Evolutionary conservation across 345 rosid genomes (phyloP).

Genomic region (Citropsis articulata): DNA sequence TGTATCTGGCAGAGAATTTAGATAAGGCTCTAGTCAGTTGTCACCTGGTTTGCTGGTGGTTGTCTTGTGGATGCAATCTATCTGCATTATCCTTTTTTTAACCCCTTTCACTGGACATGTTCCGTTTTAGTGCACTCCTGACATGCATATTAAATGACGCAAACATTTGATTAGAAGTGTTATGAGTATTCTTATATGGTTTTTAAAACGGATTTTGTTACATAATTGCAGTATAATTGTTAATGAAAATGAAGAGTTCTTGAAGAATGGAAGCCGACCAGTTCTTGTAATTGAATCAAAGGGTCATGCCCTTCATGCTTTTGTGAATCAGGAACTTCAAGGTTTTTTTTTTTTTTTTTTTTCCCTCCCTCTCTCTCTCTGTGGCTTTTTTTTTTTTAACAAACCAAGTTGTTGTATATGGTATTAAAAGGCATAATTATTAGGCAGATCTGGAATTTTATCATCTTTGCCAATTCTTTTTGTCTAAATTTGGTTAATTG

Average conservation of each 20-base stretch:
- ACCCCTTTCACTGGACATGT: not conserved
- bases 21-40: not conserved
- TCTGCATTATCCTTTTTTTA: not conserved
- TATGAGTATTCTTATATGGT: not conserved
- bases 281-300: constrained; percentile 76
- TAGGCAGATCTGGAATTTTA: not conserved
- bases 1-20: not conserved
- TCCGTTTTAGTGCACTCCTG: not conserved
- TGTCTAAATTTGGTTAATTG: not conserved
- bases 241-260: constrained; percentile 51
- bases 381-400: not conserved
- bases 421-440: not conserved
- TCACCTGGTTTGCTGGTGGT: not conserved
- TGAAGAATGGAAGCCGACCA: constrained; percentile 57
- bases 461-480: not conserved
- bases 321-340: constrained; percentile 70
- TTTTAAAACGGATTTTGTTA: constrained; percentile 18
- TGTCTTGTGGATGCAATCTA: not conserved
- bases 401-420: not conserved
- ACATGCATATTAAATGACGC: not conserved
- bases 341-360: constrained; percentile 36
- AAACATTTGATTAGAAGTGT: not conserved
- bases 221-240: constrained; percentile 52
- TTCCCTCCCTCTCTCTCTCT: not conserved
- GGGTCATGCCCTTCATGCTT: constrained; percentile 87